Percentiles rank a stretch among this genome's conserved stretches.
phyloP scores from a whole-genome alignment of 2,329 filamentous ascomycete genomes.

The Fusarium continuum region DNA sequence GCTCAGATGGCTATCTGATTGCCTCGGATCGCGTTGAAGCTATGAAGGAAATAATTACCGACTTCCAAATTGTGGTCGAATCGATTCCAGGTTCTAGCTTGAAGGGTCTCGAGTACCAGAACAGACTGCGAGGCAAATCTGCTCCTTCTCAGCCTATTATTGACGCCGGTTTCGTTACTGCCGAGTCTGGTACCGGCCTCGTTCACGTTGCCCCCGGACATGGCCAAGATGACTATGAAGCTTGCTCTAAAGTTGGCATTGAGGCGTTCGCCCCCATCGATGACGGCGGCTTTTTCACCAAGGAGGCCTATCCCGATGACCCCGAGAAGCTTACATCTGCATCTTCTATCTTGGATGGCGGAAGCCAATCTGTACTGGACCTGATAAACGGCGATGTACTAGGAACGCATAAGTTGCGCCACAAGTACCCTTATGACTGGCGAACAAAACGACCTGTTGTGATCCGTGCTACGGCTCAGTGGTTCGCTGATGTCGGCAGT shows the following conservation, averaged over 20 bases:
- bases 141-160: conserved; percentile 74
- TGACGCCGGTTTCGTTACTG: conserved; percentile 87
- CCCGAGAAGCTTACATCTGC: conserved; percentile 72
- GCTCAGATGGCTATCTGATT: conserved; percentile 71
- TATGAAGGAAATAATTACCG: conserved; percentile 60
- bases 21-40: conserved; percentile 75
- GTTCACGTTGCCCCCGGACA: conserved; percentile 95
- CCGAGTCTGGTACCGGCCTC: conserved; percentile 90
- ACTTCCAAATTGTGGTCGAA: conserved; percentile 62
- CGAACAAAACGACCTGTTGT: conserved; percentile 93
- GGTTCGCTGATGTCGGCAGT: conserved; percentile 91
- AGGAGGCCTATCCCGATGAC: conserved; percentile 77
- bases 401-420: conserved; percentile 74
- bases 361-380: conserved; percentile 73
- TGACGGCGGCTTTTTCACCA: conserved; percentile 81
- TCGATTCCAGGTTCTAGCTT: conserved; percentile 73
- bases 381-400: conserved; percentile 74
- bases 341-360: conserved; percentile 75
- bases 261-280: conserved; percentile 84
- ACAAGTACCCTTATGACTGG: conserved; percentile 99
- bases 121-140: conserved; percentile 70
- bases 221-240: conserved; percentile 94
- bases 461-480: conserved; percentile 91
- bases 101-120: conserved; percentile 71
- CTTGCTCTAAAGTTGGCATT: conserved; percentile 76